Base-by-base conservation (phyloP, 164 flowering plant genomes). In the Sedum album region DNA sequence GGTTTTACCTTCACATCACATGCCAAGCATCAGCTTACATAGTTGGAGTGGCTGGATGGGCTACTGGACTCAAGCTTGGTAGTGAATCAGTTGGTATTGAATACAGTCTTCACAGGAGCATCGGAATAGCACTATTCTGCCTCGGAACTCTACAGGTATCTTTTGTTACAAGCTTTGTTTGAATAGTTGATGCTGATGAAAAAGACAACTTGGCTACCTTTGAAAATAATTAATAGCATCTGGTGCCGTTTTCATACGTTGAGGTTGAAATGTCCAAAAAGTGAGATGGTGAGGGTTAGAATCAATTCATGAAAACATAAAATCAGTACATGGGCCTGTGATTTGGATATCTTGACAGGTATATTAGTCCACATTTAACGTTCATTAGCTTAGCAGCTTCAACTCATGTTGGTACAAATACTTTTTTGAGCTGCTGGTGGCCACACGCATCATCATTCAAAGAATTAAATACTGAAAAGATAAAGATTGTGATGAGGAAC, bases 41-140 rank as follows among this genome's bases (percentile, higher is more conserved):
- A 10, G 53, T 77, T n/a, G 82, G 82, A 7, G 80, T 79, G 64
- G 80, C 80, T 9, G 80, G 82, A 41, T 79, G 76, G 76, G 82
- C 65, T 11, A 74, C 78, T 1, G 82, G 82, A n/a, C 20, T 77
- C 31, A 75, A 75, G 65, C 80, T 79, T 1, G 80, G 82, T 41
- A 73, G 66, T 23, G 80, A 77, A 2, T 68, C 74, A 15, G 17
- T 23, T 20, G 75, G 76, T 11, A 28, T 73, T 18, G 14, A 10
- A 15, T 46, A 65, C 11, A 4, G 30, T 26, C 44, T 44, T 4
- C 82, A 79, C 66, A 69, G 80, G 23, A 77, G 53, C 60, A 69
- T 77, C n/a, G 80, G 82, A 26, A 79, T 79, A 0, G 30, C 71
- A 55, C 71, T 79, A 21, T 79, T 79, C 63, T n/a, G 35, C 61